These are phyloP conservation scores for Teratosphaeria pseudoeucalypti DNA, from an alignment of 2,329 filamentous ascomycete species.

Conservation along the genomic window DNA sequence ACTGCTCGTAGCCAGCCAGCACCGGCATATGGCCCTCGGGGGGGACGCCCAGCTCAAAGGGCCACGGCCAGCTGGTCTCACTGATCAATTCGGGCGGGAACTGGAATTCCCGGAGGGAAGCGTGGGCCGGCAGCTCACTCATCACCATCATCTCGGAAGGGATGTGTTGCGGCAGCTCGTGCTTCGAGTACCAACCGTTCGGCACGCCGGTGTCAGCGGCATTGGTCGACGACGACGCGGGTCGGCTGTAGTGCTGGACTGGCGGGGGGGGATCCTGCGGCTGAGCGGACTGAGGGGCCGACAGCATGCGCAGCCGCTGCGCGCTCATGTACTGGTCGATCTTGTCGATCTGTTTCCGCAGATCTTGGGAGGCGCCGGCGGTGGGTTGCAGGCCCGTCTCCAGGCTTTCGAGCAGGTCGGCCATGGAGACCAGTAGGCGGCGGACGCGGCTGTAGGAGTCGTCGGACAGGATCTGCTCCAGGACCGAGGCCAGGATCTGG, in stretches of 20 bases:
- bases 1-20: neutral
- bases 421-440: constrained; percentile 34
- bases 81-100: constrained; percentile 7
- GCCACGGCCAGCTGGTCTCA: constrained; percentile 7
- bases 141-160: neutral
- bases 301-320: constrained; percentile 14
- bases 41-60: constrained; percentile 3
- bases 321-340: constrained; percentile 36
- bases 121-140: neutral
- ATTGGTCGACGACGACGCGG: neutral
- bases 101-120: constrained; percentile 8
- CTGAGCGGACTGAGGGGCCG: constrained; percentile 1
- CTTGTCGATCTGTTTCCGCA: constrained; percentile 32
- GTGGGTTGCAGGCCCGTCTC: constrained; percentile 33
- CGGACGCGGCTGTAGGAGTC: constrained; percentile 33
- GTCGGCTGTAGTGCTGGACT: neutral
- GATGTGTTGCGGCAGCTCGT: neutral
- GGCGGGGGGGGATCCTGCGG: neutral
- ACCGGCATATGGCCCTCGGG: constrained; percentile 1
- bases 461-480: constrained; percentile 36
- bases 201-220: neutral
- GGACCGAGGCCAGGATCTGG: constrained; percentile 38
- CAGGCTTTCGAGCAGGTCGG: constrained; percentile 35
- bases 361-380: constrained; percentile 29
- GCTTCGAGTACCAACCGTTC: neutral